These are phyloP conservation scores for Westerdykella aurantiaca DNA, from an alignment of 2,329 filamentous ascomycete species.

Conservation along the genomic window DNA sequence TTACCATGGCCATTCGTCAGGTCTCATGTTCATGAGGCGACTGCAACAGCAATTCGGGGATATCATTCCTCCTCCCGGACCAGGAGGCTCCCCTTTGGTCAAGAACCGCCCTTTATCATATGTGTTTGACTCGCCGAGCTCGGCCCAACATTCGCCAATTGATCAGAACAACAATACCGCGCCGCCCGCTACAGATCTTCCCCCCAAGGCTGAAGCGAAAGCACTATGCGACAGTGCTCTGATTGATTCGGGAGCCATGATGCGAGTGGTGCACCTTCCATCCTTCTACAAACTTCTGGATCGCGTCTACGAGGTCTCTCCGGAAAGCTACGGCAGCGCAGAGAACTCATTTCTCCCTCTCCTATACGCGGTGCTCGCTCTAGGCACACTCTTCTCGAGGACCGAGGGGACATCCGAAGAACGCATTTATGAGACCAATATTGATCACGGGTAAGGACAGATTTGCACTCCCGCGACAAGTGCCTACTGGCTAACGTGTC, in stretches of 20 bases:
- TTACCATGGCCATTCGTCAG: conserved; percentile 90
- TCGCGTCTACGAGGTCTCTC: conserved; percentile 64
- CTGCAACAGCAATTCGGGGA: conserved; percentile 84
- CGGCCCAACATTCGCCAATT: conserved; percentile 58
- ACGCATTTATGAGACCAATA: conserved; percentile 42
- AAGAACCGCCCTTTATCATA: conserved; percentile 49
- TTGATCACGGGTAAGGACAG: conserved; percentile 41
- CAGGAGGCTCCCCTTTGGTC: conserved; percentile 52
- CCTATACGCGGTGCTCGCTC: conserved; percentile 44
- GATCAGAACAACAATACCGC: conserved; percentile 35
- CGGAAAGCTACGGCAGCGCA: conserved; percentile 41
- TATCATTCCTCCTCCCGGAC: conserved; percentile 60
- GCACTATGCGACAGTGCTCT: conserved; percentile 55
- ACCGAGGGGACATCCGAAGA: conserved; percentile 33
- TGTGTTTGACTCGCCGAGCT: conserved; percentile 65
- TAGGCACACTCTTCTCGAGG: conserved; percentile 45
- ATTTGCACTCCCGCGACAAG: background rate
- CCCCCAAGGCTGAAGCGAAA: conserved; percentile 54
- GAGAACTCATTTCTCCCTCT: conserved; percentile 46
- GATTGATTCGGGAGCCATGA: conserved; percentile 56
- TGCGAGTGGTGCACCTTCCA: conserved; percentile 74
- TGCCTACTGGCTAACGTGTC: conserved; percentile 10
- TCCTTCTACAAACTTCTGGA: conserved; percentile 74
- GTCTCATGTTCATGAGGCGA: conserved; percentile 77
- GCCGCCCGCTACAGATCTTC: conserved; percentile 54